These are phyloP conservation scores for Russula griseocarnosa DNA, from an alignment of 768 basidiomycete genomes.

Conservation along the genomic window DNA sequence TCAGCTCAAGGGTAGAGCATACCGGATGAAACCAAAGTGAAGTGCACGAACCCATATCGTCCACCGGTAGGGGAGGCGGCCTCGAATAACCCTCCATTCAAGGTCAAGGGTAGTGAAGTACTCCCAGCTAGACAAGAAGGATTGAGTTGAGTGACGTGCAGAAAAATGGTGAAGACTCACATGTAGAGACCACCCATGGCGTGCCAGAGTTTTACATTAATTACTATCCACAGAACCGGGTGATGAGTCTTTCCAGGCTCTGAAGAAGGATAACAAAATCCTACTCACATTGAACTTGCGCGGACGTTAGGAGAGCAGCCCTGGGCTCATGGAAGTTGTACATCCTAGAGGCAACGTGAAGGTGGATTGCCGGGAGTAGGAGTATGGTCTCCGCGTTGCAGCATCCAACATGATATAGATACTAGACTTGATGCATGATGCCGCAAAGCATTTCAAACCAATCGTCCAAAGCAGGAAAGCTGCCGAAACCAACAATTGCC, in stretches of 20 bases:
- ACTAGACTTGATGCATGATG: too few species aligned
- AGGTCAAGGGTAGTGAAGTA: neutral
- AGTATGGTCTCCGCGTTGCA: neutral
- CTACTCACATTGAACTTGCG: neutral
- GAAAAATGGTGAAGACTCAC: neutral
- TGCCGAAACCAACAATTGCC: too few species aligned
- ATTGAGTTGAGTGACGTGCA: neutral
- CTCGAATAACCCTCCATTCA: neutral
- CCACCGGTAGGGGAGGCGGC: neutral
- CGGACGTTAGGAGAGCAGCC: neutral
- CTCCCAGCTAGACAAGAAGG: neutral
- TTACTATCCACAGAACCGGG: neutral
- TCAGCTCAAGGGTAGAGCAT: neutral
- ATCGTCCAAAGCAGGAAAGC: neutral
- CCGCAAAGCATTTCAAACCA: neutral
- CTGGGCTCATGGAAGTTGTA: too few species aligned
- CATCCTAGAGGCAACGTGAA: neutral
- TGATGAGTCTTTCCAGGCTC: neutral
- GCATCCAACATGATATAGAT: neutral
- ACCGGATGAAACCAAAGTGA: neutral
- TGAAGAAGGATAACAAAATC: neutral
- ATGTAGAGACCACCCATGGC: neutral
- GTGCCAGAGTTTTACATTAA: neutral
- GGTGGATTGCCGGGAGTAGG: neutral
- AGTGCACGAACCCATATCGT: neutral